Evolutionary conservation across 2,329 filamentous ascomycete species (phyloP), one percentile per base, ranked within the genome.

Genomic region (Penicillium occitanis): DNA sequence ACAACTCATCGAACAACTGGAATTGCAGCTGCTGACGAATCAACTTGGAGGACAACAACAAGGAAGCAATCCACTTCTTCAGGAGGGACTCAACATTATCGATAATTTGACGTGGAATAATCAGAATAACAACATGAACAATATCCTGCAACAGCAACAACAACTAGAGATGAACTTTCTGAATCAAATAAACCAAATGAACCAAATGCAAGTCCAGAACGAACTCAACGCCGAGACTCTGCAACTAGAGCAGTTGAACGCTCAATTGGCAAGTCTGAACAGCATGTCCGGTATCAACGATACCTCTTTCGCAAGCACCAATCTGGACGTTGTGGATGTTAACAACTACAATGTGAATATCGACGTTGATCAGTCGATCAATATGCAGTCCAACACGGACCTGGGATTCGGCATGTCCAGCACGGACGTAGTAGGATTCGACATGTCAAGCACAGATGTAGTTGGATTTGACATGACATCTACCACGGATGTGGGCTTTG

Each of bases 1-100:
- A 30, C n/a, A 22, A 17, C 17, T 51, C 37, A 62, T 58, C 13
- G 64, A 66, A 11, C 59, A 66, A 57, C 28, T 66, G 7, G 33
- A 58, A 25, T 28, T 66, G 40, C 50, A 63, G 42, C 13, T 66
- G 4, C 37, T 66, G 3, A 35, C 59, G 10, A 63, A 50, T 59
- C 64, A 66, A 40, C 53, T 66, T 17, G 51, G 59, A 25, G 58
- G 53, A 10, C 58, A 61, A 28, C 65, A 66, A 28, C 65, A 66
- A 28, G 62, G 62, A 48, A 57, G 44, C 17, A 33, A 48, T 19
- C 19, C 55, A 7, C 22, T 44, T 25, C 35, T 66, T n/a, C 30
- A 48, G 6, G 19, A 19, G 4, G 53, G 53, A 3, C 37, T 66
- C 25, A 60, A 53, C 2, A 63, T 66, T 51, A 35, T 66, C 11